phyloP scores from a whole-genome alignment of 371 early-diverging fungal genomes.

The Mucor piriformis region DNA sequence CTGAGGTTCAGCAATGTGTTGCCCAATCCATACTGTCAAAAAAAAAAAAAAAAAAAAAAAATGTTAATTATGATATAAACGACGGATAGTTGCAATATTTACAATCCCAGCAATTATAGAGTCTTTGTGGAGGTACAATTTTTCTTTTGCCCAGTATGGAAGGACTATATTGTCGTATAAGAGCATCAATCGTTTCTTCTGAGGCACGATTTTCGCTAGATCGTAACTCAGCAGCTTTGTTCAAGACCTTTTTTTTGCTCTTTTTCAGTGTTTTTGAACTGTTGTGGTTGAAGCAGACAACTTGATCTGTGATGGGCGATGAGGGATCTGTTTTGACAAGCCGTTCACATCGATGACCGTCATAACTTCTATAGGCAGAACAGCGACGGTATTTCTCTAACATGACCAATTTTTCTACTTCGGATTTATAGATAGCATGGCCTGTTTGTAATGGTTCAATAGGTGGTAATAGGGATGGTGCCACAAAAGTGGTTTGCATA shows the following conservation, averaged over 20 bases:
- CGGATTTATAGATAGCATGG: no score
- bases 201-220: background rate
- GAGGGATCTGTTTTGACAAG: background rate
- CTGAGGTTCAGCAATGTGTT: conserved; percentile 6
- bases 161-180: background rate
- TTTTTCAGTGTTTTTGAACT: background rate
- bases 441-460: background rate
- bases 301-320: background rate
- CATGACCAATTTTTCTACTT: background rate
- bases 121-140: background rate
- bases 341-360: conserved; percentile 7
- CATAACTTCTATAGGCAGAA: conserved; percentile 1
- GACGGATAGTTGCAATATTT: no score
- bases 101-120: conserved; percentile 24
- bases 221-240: background rate
- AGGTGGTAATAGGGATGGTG: background rate
- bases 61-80: background rate
- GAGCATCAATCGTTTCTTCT: background rate
- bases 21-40: conserved; percentile 33
- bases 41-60: background rate
- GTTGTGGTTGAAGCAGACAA: conserved; percentile 4
- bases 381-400: conserved; percentile 7
- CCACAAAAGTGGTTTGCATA: background rate
- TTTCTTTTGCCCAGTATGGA: background rate
- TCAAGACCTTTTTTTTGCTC: background rate